These are phyloP conservation scores for Dryadomyces quercus-mongolicae DNA, from an alignment of 2,329 filamentous ascomycete species.

Conservation along the genomic window DNA sequence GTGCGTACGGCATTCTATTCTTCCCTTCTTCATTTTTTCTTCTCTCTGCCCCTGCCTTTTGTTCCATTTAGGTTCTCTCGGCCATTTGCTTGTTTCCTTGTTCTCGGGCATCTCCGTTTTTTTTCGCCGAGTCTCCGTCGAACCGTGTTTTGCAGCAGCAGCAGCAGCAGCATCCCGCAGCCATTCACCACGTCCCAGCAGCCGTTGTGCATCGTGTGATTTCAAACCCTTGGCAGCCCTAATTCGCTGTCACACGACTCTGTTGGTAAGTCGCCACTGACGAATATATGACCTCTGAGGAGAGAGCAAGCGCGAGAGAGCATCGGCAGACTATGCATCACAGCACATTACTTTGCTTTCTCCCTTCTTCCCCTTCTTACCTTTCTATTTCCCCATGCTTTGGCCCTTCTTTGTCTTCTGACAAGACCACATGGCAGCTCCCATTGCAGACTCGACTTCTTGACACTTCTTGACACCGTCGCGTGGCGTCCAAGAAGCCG, in stretches of 20 bases:
- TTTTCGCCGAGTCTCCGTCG: too few relatives aligned
- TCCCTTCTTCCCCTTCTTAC: background rate
- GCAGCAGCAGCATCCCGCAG: background rate
- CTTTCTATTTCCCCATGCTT: background rate
- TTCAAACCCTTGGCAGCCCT: background rate
- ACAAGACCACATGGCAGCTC: background rate
- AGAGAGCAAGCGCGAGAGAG: background rate
- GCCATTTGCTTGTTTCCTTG: background rate
- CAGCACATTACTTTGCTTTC: too few relatives aligned
- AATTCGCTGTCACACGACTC: background rate
- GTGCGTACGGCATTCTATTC: constrained; percentile 23
- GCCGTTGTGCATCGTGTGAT: background rate
- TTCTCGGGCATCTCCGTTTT: background rate
- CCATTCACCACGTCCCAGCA: background rate
- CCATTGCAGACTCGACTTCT: background rate
- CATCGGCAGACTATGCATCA: background rate
- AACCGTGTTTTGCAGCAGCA: background rate
- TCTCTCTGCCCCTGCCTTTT: background rate
- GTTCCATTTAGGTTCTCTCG: background rate
- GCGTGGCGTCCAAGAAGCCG: too few relatives aligned
- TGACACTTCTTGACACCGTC: background rate
- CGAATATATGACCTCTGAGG: background rate
- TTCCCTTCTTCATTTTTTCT: background rate
- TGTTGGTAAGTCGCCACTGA: background rate
- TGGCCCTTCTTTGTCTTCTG: background rate